phyloP scores from a whole-genome alignment of 164 flowering plant genomes.

The Piper betle region DNA sequence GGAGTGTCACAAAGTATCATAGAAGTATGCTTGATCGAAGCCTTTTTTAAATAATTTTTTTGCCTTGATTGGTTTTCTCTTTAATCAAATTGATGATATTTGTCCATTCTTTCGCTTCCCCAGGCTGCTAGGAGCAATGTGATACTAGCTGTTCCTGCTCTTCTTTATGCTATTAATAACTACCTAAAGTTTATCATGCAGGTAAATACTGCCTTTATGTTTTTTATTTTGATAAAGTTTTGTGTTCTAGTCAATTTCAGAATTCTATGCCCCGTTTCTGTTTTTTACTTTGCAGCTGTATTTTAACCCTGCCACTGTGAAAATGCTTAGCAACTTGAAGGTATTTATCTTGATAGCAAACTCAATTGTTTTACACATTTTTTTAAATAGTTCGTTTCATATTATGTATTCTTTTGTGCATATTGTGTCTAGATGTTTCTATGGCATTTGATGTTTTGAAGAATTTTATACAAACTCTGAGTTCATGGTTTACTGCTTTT shows the following conservation, averaged over 20 bases:
- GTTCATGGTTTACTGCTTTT: too few relatives aligned
- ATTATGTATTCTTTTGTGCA: too few relatives aligned
- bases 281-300: constrained; percentile 52
- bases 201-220: constrained; percentile 20
- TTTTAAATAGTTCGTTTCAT: background rate
- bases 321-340: constrained; percentile 99
- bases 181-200: constrained; percentile 97
- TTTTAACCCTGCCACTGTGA: constrained; percentile 97
- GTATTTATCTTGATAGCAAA: constrained; percentile 21
- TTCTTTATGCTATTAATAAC: constrained; percentile 94
- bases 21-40: too few relatives aligned
- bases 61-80: background rate
- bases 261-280: background rate
- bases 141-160: constrained; percentile 94
- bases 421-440: too few relatives aligned
- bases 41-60: too few relatives aligned
- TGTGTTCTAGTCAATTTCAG: background rate
- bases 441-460: too few relatives aligned
- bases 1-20: too few relatives aligned
- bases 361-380: background rate
- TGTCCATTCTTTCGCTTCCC: constrained; percentile 8
- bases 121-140: constrained; percentile 98
- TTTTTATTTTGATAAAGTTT: background rate
- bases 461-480: too few relatives aligned
- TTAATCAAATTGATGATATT: background rate